Percentiles rank a stretch among this genome's conserved stretches.
These are phyloP conservation scores for Suillus subalutaceus DNA, from an alignment of 768 basidiomycete species.

Conservation along the genomic window DNA sequence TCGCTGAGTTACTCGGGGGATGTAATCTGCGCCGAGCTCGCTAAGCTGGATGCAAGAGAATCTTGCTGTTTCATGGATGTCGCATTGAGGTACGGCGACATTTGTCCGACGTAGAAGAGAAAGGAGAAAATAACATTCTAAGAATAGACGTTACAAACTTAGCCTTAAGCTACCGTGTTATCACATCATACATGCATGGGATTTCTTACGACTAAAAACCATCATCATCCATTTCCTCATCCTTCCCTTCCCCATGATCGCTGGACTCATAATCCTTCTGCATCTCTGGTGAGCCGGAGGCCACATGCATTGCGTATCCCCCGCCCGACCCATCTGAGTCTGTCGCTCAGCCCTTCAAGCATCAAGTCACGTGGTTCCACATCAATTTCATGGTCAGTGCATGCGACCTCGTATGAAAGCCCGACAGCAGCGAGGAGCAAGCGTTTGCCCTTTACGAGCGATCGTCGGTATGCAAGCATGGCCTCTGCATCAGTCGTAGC, in stretches of 20 bases:
- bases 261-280: neutral
- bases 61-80: neutral
- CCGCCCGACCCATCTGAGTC: conserved; percentile 18
- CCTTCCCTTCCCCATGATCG: neutral
- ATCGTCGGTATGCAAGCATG: neutral
- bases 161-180: no score
- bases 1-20: neutral
- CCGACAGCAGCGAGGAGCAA: conserved; percentile 18
- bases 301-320: conserved; percentile 20
- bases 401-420: conserved; percentile 16
- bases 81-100: neutral
- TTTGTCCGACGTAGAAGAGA: no score
- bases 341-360: conserved; percentile 18
- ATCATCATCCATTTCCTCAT: neutral
- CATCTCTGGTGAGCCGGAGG: conserved; percentile 12
- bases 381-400: conserved; percentile 15
- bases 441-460: conserved; percentile 11
- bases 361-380: neutral
- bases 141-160: no score
- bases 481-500: neutral
- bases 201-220: neutral
- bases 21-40: neutral
- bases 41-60: neutral
- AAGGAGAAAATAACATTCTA: no score
- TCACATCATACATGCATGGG: no score